These are phyloP conservation scores for Chrysosporium queenslandicum DNA, from an alignment of 2,329 filamentous ascomycete genomes.

Conservation along the genomic window DNA sequence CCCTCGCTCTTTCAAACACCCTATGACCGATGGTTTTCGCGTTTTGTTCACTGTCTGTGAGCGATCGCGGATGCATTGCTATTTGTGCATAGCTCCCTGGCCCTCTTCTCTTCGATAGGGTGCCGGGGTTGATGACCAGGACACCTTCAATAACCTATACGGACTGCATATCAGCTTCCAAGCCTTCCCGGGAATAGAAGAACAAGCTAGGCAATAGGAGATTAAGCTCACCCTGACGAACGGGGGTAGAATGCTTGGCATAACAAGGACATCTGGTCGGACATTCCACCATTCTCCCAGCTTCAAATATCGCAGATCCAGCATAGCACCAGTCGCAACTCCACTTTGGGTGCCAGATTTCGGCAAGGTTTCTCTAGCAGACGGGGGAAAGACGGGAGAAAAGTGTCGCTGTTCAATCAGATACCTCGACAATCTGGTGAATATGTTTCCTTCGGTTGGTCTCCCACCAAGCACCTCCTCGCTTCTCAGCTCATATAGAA, in stretches of 20 bases:
- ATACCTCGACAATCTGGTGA: constrained; percentile 63
- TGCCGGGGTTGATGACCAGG: constrained; percentile 80
- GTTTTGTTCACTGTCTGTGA: constrained; percentile 50
- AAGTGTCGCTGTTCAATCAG: constrained; percentile 86
- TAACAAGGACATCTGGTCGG: constrained; percentile 70
- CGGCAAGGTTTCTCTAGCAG: constrained; percentile 56
- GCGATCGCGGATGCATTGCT: constrained; percentile 56
- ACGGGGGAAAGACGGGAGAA: constrained; percentile 77
- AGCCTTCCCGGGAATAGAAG: background rate
- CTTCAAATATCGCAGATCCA: constrained; percentile 78
- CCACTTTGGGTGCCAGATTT: constrained; percentile 53
- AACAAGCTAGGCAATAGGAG: background rate
- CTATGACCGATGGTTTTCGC: constrained; percentile 57
- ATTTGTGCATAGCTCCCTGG: constrained; percentile 79
- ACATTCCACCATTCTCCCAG: constrained; percentile 84
- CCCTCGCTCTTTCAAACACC: constrained; percentile 70
- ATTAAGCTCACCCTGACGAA: constrained; percentile 64
- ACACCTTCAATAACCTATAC: constrained; percentile 89
- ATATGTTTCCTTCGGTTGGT: constrained; percentile 48
- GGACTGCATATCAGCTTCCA: constrained; percentile 1
- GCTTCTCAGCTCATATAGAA: constrained; percentile 68
- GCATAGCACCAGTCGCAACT: constrained; percentile 59
- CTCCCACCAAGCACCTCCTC: constrained; percentile 57
- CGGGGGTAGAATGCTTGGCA: constrained; percentile 71
- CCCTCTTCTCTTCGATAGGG: constrained; percentile 70